phyloP scores from a whole-genome alignment of 2,329 filamentous ascomycete species.

The Exserohilum turcica region DNA sequence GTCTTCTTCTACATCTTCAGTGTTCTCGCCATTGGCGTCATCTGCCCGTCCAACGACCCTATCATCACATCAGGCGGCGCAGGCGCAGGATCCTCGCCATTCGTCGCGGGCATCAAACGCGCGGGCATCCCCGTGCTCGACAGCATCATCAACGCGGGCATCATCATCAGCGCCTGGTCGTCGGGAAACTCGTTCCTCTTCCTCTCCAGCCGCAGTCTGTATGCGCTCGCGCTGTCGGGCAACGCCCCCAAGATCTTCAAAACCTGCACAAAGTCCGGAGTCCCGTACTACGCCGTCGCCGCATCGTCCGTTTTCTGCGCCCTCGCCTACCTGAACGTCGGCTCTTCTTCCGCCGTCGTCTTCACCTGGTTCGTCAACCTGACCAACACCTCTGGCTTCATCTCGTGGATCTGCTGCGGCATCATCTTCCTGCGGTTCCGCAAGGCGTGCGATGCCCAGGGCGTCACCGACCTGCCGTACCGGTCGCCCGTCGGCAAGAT shows the following conservation, averaged over 20 bases:
- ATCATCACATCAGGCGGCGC: conserved; percentile 58
- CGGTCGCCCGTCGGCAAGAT: conserved; percentile 65
- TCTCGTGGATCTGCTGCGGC: conserved; percentile 60
- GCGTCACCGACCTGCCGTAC: conserved; percentile 60
- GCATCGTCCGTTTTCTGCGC: conserved; percentile 52
- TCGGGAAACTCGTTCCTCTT: conserved; percentile 63
- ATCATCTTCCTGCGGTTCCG: conserved; percentile 65
- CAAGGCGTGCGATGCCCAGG: conserved; percentile 61
- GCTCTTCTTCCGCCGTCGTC: conserved; percentile 48
- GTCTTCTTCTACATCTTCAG: conserved; percentile 65
- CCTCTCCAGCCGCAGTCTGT: conserved; percentile 58
- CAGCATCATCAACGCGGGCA: conserved; percentile 70
- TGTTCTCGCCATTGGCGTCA: conserved; percentile 65
- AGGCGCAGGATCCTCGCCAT: conserved; percentile 59
- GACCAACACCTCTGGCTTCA: conserved; percentile 62
- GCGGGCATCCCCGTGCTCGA: conserved; percentile 63
- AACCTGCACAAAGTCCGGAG: conserved; percentile 64
- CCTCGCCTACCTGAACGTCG: conserved; percentile 58
- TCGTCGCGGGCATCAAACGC: conserved; percentile 57
- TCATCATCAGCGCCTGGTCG: conserved; percentile 68
- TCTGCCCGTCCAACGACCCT: conserved; percentile 60
- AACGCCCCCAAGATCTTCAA: conserved; percentile 69
- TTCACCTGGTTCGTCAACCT: conserved; percentile 76
- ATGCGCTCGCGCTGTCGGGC: conserved; percentile 63
- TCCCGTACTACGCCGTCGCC: conserved; percentile 57